These are phyloP conservation scores for Peterozyma xylosa DNA, from an alignment of 805 yeast genomes.

Conservation along the genomic window DNA sequence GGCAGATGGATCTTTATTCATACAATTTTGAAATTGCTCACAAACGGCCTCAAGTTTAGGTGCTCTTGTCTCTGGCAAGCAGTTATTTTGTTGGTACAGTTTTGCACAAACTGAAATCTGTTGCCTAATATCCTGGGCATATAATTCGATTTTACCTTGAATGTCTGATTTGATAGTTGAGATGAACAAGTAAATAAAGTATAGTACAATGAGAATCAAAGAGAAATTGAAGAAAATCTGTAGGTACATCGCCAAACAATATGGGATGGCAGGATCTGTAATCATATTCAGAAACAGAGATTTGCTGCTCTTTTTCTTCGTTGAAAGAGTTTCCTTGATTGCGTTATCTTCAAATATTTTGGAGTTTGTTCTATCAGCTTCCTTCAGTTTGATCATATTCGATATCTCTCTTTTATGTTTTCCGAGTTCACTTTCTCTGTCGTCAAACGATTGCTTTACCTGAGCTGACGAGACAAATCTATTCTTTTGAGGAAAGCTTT, in stretches of 20 bases:
- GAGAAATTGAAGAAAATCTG: slow-evolving; percentile 28
- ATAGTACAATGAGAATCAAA: slow-evolving; percentile 23
- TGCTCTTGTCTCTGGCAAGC: slow-evolving; percentile 55
- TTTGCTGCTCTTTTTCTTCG: too few species aligned
- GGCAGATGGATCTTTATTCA: slow-evolving; percentile 65
- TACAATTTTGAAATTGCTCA: slow-evolving; percentile 71
- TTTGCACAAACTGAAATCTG: slow-evolving; percentile 64
- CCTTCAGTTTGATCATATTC: too few species aligned
- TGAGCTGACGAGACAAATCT: too few species aligned
- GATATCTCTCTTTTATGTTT: too few species aligned
- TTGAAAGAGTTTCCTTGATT: too few species aligned
- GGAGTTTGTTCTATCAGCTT: too few species aligned
- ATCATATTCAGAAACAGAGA: not conserved
- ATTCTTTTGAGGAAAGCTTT: too few species aligned
- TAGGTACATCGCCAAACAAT: slow-evolving; percentile 31
- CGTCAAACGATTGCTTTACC: too few species aligned
- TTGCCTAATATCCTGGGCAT: slow-evolving; percentile 49
- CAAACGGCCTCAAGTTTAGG: slow-evolving; percentile 74
- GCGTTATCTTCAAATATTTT: too few species aligned
- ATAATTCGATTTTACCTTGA: slow-evolving; percentile 55
- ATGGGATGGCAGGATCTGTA: slow-evolving; percentile 30
- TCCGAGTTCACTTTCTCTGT: too few species aligned
- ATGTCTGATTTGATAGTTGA: slow-evolving; percentile 46
- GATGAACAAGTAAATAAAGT: slow-evolving; percentile 22
- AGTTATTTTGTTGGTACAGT: slow-evolving; percentile 65